A percentile compares a stretch with the other conserved stretches of the same genome.
These are phyloP conservation scores for Smallanthus sonchifolius DNA, from an alignment of 129 eudicot genomes.

Conservation along the genomic window DNA sequence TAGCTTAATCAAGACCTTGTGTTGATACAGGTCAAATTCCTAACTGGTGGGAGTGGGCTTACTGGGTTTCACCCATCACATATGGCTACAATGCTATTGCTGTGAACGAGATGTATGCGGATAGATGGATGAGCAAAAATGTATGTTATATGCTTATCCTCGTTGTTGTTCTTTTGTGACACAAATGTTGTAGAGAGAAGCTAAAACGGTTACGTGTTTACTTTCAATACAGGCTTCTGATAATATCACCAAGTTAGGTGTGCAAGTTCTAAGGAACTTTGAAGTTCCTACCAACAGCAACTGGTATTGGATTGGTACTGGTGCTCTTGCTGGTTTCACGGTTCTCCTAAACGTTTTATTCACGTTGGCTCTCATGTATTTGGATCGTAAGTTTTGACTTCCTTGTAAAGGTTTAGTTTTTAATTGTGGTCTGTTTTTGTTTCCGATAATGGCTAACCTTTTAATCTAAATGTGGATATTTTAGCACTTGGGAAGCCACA, in stretches of 20 bases:
- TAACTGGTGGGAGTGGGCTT: constrained; percentile 90
- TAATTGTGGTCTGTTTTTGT: neutral
- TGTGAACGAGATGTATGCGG: constrained; percentile 78
- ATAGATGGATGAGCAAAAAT: constrained; percentile 83
- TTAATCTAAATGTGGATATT: neutral
- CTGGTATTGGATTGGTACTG: constrained; percentile 96
- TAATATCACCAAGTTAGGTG: constrained; percentile 48
- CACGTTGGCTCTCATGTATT: constrained; percentile 79
- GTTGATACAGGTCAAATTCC: constrained; percentile 66
- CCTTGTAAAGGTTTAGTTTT: neutral
- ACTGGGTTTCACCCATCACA: constrained; percentile 83
- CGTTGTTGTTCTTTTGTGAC: neutral
- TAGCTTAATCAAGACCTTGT: neutral
- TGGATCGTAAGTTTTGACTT: constrained; percentile 57
- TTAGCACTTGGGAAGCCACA: constrained; percentile 85
- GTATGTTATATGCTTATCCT: constrained; percentile 22
- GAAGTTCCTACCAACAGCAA: constrained; percentile 45
- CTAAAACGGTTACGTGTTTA: neutral
- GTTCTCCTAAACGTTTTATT: constrained; percentile 64
- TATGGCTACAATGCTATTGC: constrained; percentile 77
- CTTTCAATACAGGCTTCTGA: constrained; percentile 56
- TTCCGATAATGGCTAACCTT: neutral
- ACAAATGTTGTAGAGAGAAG: neutral
- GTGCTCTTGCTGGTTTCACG: constrained; percentile 75
- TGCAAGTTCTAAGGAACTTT: constrained; percentile 52